These are phyloP conservation scores for Blumeria graminis DNA, from an alignment of 2,329 filamentous ascomycete species.

Conservation along the genomic window DNA sequence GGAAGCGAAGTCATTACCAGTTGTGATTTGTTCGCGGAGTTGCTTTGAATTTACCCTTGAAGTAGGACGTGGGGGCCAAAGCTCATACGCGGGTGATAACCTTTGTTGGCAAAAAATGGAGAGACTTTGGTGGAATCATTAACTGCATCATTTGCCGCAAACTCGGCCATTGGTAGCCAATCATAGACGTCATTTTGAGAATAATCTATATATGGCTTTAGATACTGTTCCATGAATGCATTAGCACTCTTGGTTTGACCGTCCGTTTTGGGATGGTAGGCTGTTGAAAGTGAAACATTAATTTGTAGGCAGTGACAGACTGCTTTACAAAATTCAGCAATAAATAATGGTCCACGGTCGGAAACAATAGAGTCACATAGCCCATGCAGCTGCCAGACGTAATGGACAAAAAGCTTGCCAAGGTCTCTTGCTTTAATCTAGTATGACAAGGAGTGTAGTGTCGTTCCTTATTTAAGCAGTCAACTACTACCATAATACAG, in stretches of 20 bases:
- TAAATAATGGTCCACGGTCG: conserved; percentile 5
- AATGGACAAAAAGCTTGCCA: conserved; percentile 1
- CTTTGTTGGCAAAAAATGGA: conserved; percentile 5
- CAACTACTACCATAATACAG: not conserved
- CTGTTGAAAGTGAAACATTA: not conserved
- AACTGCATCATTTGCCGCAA: conserved; percentile 4
- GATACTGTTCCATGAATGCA: conserved; percentile 2
- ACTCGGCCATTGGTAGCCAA: conserved; percentile 4
- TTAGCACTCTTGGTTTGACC: conserved; percentile 5
- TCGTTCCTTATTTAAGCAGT: not conserved
- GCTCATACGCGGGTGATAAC: too few relatives aligned
- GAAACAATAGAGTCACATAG: conserved; percentile 3
- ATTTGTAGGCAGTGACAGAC: conserved; percentile 2
- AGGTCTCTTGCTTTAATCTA: not conserved
- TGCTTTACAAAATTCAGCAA: conserved; percentile 5
- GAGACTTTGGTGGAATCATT: conserved; percentile 4
- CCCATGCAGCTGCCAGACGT: conserved; percentile 2
- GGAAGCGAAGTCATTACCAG: too few relatives aligned
- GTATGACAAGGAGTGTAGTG: not conserved
- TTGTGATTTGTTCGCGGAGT: too few relatives aligned
- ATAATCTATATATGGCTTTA: conserved; percentile 4
- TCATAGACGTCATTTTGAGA: conserved; percentile 4
- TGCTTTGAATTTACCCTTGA: too few relatives aligned
- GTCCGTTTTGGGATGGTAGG: not conserved
- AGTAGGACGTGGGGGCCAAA: too few relatives aligned